Base-by-base conservation (phyloP, 2,329 filamentous ascomycete genomes). In the Cladosporium sphaerospermum region DNA sequence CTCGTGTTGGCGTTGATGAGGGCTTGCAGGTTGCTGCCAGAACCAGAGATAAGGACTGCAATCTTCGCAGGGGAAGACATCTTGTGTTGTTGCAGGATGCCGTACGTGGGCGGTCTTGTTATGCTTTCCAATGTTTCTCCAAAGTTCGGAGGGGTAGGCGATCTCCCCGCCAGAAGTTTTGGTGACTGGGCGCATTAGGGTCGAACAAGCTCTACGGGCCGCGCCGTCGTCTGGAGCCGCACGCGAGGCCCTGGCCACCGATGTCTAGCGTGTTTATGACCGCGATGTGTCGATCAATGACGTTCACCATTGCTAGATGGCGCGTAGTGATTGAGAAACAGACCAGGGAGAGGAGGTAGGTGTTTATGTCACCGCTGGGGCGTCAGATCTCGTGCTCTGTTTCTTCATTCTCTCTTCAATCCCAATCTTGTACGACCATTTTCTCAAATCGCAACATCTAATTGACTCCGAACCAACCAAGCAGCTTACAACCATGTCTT, bases 1-100 rank as follows among this genome's bases (percentile, higher is more conserved):
- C 74, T 73, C 55, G 79, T 78, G 67, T 85, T 81, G 64, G 79
- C 79, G 67, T 85, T 80, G 63, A 86, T 84, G 49, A 95, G 77
- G 54, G 87, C 87, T 75, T 92, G 86, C 16, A 91, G 81, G 67
- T 92, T 92, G 37, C 84, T 83, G 61, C 88, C 88, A 59, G 79
- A 84, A 69, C 88, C 85, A 46, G 83, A 86, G 68, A 85, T 85
- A 65, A 71, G 64, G 47, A 71, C 64, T 2, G 62, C 64, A 51
- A 71, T 61, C 33, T 59, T 57, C 5, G 60, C 56, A 3, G 62
- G 59, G 9, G 48, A 51, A 11, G 48, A 31, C 48, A 51, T 53
- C 13, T 19, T 36, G 19, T 7, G 18, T 36, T 13, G 34, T 11
- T 11, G n/a, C 4, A 36, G 34, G 14, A 9, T 10, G 36, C 16